Evolutionary conservation across 2,329 filamentous ascomycete species (phyloP).

Genomic region (Fusarium algeriense): DNA sequence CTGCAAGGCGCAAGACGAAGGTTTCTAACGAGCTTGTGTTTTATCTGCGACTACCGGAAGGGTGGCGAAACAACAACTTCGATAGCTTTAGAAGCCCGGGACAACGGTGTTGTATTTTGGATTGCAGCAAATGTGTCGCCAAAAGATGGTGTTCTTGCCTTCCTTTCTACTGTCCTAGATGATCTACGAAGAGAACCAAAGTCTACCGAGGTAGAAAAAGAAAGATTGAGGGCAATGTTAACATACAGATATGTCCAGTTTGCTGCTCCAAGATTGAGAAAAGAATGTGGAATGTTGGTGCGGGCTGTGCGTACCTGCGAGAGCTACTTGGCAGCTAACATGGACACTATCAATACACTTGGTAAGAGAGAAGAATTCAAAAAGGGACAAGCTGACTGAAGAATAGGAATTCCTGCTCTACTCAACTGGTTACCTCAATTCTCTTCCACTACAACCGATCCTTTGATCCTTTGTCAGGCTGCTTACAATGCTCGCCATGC

Average conservation of each 20-base stretch:
- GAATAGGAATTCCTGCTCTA: conserved; percentile 5
- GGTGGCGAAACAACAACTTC: conserved; percentile 60
- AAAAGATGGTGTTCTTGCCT: conserved; percentile 39
- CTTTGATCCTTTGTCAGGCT: conserved; percentile 9
- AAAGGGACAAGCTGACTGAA: background rate
- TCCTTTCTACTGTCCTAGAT: conserved; percentile 48
- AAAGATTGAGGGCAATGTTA: background rate
- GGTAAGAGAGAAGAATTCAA: background rate
- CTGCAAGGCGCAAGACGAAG: conserved; percentile 28
- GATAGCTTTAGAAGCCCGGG: conserved; percentile 55
- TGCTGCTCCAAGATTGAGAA: conserved; percentile 39
- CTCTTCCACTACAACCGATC: background rate
- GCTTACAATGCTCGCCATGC: conserved; percentile 33
- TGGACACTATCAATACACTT: background rate
- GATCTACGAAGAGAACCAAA: background rate
- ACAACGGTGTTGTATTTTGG: conserved; percentile 55
- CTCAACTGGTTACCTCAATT: conserved; percentile 26
- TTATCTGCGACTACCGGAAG: conserved; percentile 60
- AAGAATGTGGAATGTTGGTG: conserved; percentile 35
- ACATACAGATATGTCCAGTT: conserved; percentile 29
- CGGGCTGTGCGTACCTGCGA: conserved; percentile 28
- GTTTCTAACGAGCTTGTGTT: conserved; percentile 57
- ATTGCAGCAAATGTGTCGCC: conserved; percentile 55
- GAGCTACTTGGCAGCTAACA: conserved; percentile 7
- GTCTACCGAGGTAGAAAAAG: background rate